These are phyloP conservation scores for Nematodospora anomalae DNA, from an alignment of 1,139 yeast species.

Conservation along the genomic window DNA sequence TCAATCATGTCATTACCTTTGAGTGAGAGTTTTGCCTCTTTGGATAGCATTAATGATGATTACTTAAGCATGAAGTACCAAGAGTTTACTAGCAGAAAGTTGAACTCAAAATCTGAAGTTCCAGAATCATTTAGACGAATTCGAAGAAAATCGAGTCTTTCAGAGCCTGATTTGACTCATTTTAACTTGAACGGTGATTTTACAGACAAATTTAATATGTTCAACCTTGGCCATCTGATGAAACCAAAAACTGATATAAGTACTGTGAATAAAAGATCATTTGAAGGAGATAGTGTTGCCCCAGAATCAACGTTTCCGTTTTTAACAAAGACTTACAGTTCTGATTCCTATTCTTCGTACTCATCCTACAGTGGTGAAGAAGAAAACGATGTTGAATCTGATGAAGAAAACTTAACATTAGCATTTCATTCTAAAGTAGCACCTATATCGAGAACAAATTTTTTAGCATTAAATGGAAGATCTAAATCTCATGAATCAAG, in stretches of 20 bases:
- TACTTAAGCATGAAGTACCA: conserved; percentile 38
- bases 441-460: conserved; percentile 38
- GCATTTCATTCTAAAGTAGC: conserved; percentile 49
- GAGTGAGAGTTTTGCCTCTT: conserved; percentile 73
- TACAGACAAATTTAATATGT: conserved; percentile 36
- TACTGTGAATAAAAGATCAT: neutral
- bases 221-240: conserved; percentile 43
- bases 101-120: conserved; percentile 8
- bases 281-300: conserved; percentile 17
- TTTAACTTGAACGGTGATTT: conserved; percentile 17
- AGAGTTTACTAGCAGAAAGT: conserved; percentile 24
- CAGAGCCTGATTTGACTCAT: conserved; percentile 14
- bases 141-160: conserved; percentile 16
- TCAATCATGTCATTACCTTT: conserved; percentile 56
- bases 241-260: conserved; percentile 15
- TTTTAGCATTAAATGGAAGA: conserved; percentile 34
- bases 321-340: conserved; percentile 3
- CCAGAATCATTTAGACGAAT: conserved; percentile 3
- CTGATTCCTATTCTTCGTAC: conserved; percentile 12
- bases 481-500: conserved; percentile 49
- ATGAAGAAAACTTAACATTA: conserved; percentile 51
- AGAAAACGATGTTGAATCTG: conserved; percentile 31
- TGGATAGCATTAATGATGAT: conserved; percentile 72
- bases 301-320: conserved; percentile 20
- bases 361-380: conserved; percentile 18